These are phyloP conservation scores for Phytophthora megakarya DNA, from an alignment of 352 stramenopile genomes.

Conservation along the genomic window DNA sequence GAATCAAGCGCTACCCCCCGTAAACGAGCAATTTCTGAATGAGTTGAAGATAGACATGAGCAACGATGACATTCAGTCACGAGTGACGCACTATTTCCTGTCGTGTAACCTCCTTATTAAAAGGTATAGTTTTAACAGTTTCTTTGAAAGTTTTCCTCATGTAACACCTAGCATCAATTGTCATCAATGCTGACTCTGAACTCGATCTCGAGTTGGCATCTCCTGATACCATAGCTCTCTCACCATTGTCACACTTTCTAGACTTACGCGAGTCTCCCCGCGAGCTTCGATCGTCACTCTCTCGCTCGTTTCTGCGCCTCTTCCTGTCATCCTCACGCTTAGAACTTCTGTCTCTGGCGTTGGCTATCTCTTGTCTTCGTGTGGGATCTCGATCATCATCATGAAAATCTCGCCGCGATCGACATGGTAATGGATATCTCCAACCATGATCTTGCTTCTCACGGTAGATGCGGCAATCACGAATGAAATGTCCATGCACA, in stretches of 20 bases:
- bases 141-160: not conserved
- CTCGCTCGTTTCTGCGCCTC: too few relatives aligned
- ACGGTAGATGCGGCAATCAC: not conserved
- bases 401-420: not conserved
- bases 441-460: conserved; percentile 1
- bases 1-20: not conserved
- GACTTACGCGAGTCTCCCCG: too few relatives aligned
- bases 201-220: conserved; percentile 4
- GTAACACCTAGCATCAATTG: conserved; percentile 8
- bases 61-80: not conserved
- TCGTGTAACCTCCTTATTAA: not conserved
- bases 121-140: not conserved
- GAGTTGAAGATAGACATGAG: not conserved
- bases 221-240: conserved; percentile 1
- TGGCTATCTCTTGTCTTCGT: too few relatives aligned
- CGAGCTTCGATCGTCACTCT: too few relatives aligned
- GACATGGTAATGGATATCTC: conserved; percentile 2
- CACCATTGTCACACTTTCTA: too few relatives aligned
- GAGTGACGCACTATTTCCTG: not conserved
- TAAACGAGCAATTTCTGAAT: not conserved
- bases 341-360: too few relatives aligned
- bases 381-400: too few relatives aligned
- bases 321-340: too few relatives aligned
- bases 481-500: not conserved
- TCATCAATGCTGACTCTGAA: conserved; percentile 4